phyloP scores from a whole-genome alignment of 768 basidiomycete species.

The Piloderma croceum region DNA sequence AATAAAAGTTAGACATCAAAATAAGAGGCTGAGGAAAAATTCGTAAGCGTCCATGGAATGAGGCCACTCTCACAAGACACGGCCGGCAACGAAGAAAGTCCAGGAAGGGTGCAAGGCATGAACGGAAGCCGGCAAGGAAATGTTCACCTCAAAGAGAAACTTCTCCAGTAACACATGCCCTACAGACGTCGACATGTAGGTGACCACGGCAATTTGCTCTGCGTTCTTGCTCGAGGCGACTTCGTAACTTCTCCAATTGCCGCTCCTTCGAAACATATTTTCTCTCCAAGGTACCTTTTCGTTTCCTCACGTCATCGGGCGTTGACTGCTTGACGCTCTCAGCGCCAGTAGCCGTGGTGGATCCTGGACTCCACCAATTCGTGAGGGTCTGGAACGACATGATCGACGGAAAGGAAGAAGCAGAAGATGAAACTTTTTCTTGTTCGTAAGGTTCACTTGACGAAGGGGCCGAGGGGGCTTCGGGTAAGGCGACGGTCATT shows the following conservation, averaged over 20 bases:
- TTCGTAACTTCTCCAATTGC: conserved; percentile 60
- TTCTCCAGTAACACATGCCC: conserved; percentile 15
- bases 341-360: conserved; percentile 9
- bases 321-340: conserved; percentile 9
- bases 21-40: not conserved
- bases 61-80: not conserved
- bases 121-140: not conserved
- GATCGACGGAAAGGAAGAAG: conserved; percentile 41
- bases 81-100: conserved; percentile 37
- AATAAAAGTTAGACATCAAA: not conserved
- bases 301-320: conserved; percentile 6
- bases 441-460: not conserved
- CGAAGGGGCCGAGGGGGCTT: not conserved
- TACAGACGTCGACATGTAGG: conserved; percentile 32
- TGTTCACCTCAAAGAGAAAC: conserved; percentile 38
- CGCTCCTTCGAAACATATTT: conserved; percentile 56
- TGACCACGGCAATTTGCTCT: not conserved
- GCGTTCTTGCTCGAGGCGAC: conserved; percentile 42
- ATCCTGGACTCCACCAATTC: conserved; percentile 25
- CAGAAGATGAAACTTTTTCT: conserved; percentile 16
- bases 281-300: conserved; percentile 16
- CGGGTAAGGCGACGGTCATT: too few species aligned
- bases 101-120: not conserved
- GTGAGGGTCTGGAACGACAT: conserved; percentile 53
- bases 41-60: not conserved